phyloP scores from a whole-genome alignment of 768 basidiomycete species.

The Trametes meyenii region DNA sequence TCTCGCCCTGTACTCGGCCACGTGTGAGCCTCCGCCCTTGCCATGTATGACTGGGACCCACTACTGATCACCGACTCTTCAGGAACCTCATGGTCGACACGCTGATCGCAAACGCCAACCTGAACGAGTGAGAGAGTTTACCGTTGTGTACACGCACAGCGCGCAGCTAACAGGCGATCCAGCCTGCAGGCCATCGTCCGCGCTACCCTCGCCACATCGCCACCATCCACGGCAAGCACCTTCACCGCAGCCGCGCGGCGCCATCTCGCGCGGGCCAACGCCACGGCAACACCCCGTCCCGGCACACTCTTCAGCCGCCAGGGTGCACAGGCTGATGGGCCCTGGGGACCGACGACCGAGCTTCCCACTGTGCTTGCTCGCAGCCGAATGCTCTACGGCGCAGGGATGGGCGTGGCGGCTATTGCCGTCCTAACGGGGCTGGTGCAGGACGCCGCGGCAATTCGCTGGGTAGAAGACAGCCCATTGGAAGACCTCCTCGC shows the following conservation, averaged over 20 bases:
- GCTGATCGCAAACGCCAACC: constrained; percentile 71
- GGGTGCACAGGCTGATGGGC: constrained; percentile 40
- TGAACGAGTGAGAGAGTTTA: constrained; percentile 61
- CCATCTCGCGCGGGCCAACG: constrained; percentile 54
- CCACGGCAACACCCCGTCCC: constrained; percentile 36
- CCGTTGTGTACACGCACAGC: constrained; percentile 19
- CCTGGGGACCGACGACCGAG: constrained; percentile 47
- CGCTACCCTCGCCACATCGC: constrained; percentile 64
- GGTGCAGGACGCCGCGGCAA: constrained; percentile 59
- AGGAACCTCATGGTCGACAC: constrained; percentile 81
- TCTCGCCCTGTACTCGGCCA: constrained; percentile 19
- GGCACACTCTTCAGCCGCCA: constrained; percentile 51
- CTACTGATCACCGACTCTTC: constrained; percentile 6
- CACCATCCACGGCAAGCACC: constrained; percentile 58
- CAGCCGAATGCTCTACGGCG: constrained; percentile 72
- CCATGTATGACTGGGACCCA: not conserved
- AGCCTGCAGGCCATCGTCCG: constrained; percentile 79
- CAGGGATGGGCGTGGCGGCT: constrained; percentile 72
- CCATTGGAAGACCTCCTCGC: constrained; percentile 59
- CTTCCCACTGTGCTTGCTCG: constrained; percentile 55
- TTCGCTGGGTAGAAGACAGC: constrained; percentile 65
- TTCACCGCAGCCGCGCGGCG: constrained; percentile 65
- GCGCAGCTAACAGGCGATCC: constrained; percentile 15
- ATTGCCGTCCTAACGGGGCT: constrained; percentile 58
- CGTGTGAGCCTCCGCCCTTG: constrained; percentile 18